These are phyloP conservation scores for Zymoseptoria ardabiliae DNA, from an alignment of 2,329 filamentous ascomycete species.

Conservation along the genomic window DNA sequence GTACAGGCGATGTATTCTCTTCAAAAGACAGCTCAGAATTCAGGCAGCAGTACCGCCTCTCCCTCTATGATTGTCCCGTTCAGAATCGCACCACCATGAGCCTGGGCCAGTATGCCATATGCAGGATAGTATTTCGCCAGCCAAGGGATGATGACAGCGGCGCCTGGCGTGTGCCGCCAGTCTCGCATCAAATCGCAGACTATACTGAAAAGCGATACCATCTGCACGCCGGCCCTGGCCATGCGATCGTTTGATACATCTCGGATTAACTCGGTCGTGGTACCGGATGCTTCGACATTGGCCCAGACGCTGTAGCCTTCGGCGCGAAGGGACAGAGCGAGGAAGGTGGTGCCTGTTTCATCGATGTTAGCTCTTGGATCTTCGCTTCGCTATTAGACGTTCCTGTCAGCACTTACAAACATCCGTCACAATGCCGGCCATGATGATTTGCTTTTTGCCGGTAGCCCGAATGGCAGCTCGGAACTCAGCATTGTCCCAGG, in stretches of 20 bases:
- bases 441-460: constrained; percentile 61
- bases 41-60: constrained; percentile 35
- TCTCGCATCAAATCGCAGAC: constrained; percentile 51
- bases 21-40: not conserved
- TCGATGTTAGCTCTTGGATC: not conserved
- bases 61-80: constrained; percentile 54
- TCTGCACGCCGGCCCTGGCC: constrained; percentile 58
- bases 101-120: constrained; percentile 57
- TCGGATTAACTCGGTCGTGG: constrained; percentile 53
- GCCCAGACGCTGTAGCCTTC: constrained; percentile 68
- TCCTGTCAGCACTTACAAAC: constrained; percentile 48
- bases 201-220: constrained; percentile 56
- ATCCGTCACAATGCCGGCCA: constrained; percentile 67
- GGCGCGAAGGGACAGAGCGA: constrained; percentile 62
- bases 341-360: constrained; percentile 53
- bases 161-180: constrained; percentile 51
- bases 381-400: not conserved
- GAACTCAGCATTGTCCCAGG: constrained; percentile 69
- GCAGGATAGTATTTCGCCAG: constrained; percentile 58
- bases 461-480: constrained; percentile 56
- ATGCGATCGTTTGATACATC: constrained; percentile 61
- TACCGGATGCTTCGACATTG: constrained; percentile 65
- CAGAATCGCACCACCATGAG: constrained; percentile 52
- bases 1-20: not conserved
- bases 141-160: constrained; percentile 53